Conservation (phyloP, 495 filamentous ascomycete genomes). For the Annulohypoxylon maeteangense region DNA sequence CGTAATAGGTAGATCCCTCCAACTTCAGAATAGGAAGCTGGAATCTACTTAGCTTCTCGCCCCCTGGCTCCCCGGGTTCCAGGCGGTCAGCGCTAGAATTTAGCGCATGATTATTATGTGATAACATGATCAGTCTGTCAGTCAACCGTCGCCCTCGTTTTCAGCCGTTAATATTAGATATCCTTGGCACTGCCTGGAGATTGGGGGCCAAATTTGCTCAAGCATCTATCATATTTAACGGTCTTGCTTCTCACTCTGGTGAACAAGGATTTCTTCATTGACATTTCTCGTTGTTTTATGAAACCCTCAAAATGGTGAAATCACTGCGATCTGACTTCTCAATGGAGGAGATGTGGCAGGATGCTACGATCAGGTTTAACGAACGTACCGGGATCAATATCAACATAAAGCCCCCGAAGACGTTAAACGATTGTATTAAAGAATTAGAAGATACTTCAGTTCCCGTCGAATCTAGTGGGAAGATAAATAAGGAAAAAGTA, state of each 20-base stretch:
- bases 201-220: not conserved
- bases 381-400: constrained; percentile 6
- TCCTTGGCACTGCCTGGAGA: not conserved
- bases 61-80: not conserved
- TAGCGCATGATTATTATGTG: not conserved
- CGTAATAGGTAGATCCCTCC: too few species aligned
- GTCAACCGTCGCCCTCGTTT: not conserved
- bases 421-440: not conserved
- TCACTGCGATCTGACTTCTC: not conserved
- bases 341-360: constrained; percentile 12
- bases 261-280: not conserved
- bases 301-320: not conserved
- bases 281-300: not conserved
- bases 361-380: not conserved
- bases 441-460: not conserved
- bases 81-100: not conserved
- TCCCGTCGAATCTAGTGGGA: not conserved
- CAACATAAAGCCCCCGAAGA: constrained; percentile 2
- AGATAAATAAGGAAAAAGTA: not conserved
- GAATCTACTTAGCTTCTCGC: not conserved
- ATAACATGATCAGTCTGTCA: not conserved
- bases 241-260: not conserved
- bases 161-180: not conserved
- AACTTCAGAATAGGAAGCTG: not conserved
- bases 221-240: not conserved